Percentiles rank a stretch among this genome's conserved stretches.
These are phyloP conservation scores for Massarina eburnea DNA, from an alignment of 2,329 filamentous ascomycete species.

Conservation along the genomic window DNA sequence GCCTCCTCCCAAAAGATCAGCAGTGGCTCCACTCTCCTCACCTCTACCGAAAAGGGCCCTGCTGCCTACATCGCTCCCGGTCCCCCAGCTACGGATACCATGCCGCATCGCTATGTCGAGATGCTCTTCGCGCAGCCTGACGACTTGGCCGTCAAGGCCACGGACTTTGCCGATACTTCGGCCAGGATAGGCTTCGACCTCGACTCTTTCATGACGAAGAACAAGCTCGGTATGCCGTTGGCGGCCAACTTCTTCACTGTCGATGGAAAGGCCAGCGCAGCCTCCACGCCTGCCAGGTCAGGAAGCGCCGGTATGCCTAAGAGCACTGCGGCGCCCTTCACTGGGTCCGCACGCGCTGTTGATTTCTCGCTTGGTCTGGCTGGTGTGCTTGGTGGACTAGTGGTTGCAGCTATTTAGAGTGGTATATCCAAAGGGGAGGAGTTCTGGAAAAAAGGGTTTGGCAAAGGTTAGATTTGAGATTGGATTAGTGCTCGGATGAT, in stretches of 20 bases:
- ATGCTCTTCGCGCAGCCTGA: constrained; percentile 36
- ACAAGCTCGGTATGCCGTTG: constrained; percentile 27
- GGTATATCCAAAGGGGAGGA: too few relatives aligned
- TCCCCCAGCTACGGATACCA: constrained; percentile 36
- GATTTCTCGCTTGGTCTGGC: constrained; percentile 14
- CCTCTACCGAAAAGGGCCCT: constrained; percentile 29
- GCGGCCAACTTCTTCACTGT: constrained; percentile 41
- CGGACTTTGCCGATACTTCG: constrained; percentile 22
- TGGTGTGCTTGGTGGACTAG: constrained; percentile 17
- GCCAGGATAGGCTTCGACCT: constrained; percentile 34
- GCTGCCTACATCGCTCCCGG: constrained; percentile 35
- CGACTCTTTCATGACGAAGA: constrained; percentile 25
- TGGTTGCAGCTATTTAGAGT: constrained; percentile 2
- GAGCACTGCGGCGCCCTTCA: constrained; percentile 21
- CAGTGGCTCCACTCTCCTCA: constrained; percentile 26
- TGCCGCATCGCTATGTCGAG: constrained; percentile 39
- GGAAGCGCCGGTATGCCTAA: constrained; percentile 12
- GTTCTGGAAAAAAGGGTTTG: background rate
- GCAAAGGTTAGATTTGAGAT: background rate
- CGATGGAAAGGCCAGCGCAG: constrained; percentile 24
- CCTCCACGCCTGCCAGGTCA: constrained; percentile 9
- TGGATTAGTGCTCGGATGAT: too few relatives aligned
- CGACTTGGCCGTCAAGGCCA: constrained; percentile 21
- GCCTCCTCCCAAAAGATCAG: constrained; percentile 29
- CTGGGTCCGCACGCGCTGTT: constrained; percentile 17